A percentile compares a stretch with the other conserved stretches of the same genome.
Evolutionary conservation across 108 stramenopile species (phyloP).

Genomic region (Pelagomonas calceolata): DNA sequence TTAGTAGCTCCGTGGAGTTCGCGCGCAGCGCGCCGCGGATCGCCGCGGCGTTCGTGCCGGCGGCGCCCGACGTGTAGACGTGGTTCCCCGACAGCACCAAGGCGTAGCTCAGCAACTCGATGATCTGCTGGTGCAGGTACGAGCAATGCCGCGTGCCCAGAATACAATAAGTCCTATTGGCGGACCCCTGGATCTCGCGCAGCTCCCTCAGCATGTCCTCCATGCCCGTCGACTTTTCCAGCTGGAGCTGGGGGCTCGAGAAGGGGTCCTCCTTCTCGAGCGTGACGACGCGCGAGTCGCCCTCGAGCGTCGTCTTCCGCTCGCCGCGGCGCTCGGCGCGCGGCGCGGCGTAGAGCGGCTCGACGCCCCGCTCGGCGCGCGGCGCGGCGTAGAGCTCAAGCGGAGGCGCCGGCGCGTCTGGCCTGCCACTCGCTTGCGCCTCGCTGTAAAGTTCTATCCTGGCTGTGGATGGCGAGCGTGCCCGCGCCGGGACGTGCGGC

Average conservation of each 20-base stretch:
- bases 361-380: no score
- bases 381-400: no score
- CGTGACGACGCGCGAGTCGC: no score
- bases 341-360: no score
- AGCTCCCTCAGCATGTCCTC: constrained; percentile 71
- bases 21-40: constrained; percentile 67
- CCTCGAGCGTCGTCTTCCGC: no score
- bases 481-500: no score
- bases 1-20: constrained; percentile 65
- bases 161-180: constrained; percentile 80
- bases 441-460: no score
- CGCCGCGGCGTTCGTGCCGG: constrained; percentile 59
- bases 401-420: no score
- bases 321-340: no score
- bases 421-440: no score
- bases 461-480: no score
- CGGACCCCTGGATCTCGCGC: constrained; percentile 76
- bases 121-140: constrained; percentile 84
- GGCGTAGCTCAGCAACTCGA: constrained; percentile 83
- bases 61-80: constrained; percentile 78
- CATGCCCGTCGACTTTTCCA: constrained; percentile 54
- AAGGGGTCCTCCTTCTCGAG: constrained; percentile 31
- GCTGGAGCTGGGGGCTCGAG: constrained; percentile 51
- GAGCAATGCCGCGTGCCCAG: constrained; percentile 85
- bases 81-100: constrained; percentile 80